Evolutionary conservation across 2,329 filamentous ascomycete genomes (phyloP).

Genomic region (Calonectria pseudoturangicola): DNA sequence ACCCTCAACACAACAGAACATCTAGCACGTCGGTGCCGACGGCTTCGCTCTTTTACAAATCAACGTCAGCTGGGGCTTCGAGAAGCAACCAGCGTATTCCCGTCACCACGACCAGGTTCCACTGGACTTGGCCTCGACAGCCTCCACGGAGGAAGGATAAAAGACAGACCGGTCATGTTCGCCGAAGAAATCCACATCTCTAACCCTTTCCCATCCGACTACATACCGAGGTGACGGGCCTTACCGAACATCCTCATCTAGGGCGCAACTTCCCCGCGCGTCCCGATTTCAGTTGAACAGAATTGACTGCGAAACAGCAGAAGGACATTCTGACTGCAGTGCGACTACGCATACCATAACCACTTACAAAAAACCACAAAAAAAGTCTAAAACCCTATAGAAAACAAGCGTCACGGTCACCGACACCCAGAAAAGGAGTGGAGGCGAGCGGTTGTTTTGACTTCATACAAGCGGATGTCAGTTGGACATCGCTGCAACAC

Average conservation of each 20-base stretch:
- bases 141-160: constrained; percentile 59
- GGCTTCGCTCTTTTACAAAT: constrained; percentile 54
- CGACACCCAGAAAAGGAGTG: constrained; percentile 52
- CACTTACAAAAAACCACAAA: constrained; percentile 44
- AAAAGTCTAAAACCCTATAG: constrained; percentile 61
- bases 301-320: constrained; percentile 48
- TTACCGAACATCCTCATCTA: constrained; percentile 67
- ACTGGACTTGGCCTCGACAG: constrained; percentile 56
- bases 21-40: constrained; percentile 54
- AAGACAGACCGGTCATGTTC: constrained; percentile 70
- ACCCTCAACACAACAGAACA: constrained; percentile 42
- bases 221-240: constrained; percentile 77
- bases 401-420: constrained; percentile 37
- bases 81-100: constrained; percentile 57
- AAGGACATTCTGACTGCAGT: constrained; percentile 47
- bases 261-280: constrained; percentile 61
- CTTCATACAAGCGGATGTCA: constrained; percentile 55
- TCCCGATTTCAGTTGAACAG: constrained; percentile 38
- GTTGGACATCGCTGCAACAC: constrained; percentile 60
- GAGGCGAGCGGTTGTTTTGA: constrained; percentile 53
- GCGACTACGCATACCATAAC: constrained; percentile 40
- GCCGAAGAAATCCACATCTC: constrained; percentile 72
- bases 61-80: constrained; percentile 51
- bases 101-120: constrained; percentile 54
- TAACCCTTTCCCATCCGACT: constrained; percentile 75